Conservation (phyloP, 192 early-diverging fungal species). For the Linnemannia hyalina region DNA sequence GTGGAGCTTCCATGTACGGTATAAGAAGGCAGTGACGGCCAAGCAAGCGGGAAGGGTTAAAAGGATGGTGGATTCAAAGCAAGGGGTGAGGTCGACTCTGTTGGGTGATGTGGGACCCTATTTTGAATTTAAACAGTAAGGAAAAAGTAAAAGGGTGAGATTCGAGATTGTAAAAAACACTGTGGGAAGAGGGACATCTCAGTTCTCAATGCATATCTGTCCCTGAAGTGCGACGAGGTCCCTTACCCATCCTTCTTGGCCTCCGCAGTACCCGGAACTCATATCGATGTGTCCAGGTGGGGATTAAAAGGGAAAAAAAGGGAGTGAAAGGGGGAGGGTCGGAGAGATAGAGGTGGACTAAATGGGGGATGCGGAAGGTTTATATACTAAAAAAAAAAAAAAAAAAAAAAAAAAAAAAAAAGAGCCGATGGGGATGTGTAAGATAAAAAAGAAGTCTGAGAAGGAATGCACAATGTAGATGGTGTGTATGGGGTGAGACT, state of each 20-base stretch:
- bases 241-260: constrained; percentile 43
- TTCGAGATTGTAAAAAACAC: not conserved
- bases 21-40: constrained; percentile 5
- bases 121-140: not conserved
- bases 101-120: constrained; percentile 23
- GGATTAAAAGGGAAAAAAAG: not conserved
- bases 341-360: not conserved
- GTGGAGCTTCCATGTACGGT: not conserved
- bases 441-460: not conserved
- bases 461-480: not conserved
- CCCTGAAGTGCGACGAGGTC: not conserved
- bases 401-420: constrained; percentile 2
- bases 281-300: not conserved
- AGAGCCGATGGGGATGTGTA: not conserved
- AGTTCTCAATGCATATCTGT: not conserved
- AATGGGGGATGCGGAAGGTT: not conserved
- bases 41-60: constrained; percentile 28
- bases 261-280: constrained; percentile 27
- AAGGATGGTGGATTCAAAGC: constrained; percentile 35
- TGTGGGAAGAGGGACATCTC: not conserved
- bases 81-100: constrained; percentile 24
- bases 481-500: not conserved
- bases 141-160: not conserved
- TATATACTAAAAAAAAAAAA: not conserved
- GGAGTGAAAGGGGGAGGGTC: not conserved